Evolutionary conservation across 1,284 basidiomycete species (phyloP).

Genomic region (Phylloboletellus chloephorus): DNA sequence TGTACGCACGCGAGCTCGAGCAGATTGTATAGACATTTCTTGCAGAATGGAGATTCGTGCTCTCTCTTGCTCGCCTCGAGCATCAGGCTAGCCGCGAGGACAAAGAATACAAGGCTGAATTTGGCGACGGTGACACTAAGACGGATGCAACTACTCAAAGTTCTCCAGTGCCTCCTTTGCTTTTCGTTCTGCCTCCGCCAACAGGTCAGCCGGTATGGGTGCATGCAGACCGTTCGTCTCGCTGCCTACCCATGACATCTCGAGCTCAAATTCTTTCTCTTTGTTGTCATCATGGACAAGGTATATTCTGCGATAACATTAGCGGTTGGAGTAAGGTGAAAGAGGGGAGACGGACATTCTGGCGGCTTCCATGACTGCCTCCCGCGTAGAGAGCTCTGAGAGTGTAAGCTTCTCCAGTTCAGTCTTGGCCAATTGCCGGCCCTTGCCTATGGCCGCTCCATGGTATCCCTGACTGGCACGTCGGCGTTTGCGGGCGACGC

Average conservation of each 20-base stretch:
- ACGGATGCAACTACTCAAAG: slow-evolving; percentile 60
- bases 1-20: slow-evolving; percentile 81
- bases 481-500: slow-evolving; percentile 6
- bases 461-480: slow-evolving; percentile 70
- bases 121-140: slow-evolving; percentile 1
- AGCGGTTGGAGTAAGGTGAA: slow-evolving; percentile 6
- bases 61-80: not conserved
- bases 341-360: slow-evolving; percentile 67
- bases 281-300: slow-evolving; percentile 96
- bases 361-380: slow-evolving; percentile 92
- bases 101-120: slow-evolving; percentile 17
- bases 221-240: slow-evolving; percentile 81
- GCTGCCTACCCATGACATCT: slow-evolving; percentile 93
- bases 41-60: not conserved
- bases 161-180: slow-evolving; percentile 87
- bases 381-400: slow-evolving; percentile 67
- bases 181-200: slow-evolving; percentile 81
- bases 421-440: slow-evolving; percentile 94
- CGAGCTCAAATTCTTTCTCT: slow-evolving; percentile 97
- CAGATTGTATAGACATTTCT: slow-evolving; percentile 68
- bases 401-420: slow-evolving; percentile 96
- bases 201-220: slow-evolving; percentile 80
- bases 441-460: slow-evolving; percentile 94
- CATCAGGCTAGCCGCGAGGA: too few species aligned
- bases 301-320: slow-evolving; percentile 68